phyloP scores from a whole-genome alignment of 495 filamentous ascomycete genomes.

The Penicillium riverlandense region DNA sequence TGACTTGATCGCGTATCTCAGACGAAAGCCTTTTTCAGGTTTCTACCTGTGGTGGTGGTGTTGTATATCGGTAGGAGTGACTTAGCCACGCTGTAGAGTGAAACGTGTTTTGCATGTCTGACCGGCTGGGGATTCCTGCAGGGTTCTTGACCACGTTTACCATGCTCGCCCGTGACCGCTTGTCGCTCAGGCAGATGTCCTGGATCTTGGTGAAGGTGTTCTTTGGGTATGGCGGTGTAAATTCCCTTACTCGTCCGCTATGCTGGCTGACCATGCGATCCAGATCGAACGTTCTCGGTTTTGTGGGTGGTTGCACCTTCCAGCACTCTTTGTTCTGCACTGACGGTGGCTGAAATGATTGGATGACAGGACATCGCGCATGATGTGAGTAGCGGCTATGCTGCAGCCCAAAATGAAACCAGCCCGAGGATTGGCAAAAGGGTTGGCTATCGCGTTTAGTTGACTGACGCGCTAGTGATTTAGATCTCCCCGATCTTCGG shows the following conservation, averaged over 20 bases:
- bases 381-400: constrained; percentile 37
- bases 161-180: constrained; percentile 72
- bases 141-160: constrained; percentile 92
- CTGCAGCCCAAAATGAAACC: constrained; percentile 25
- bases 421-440: constrained; percentile 26
- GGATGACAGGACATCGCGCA: constrained; percentile 43
- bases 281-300: constrained; percentile 71
- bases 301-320: constrained; percentile 48
- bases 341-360: constrained; percentile 42
- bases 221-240: constrained; percentile 51
- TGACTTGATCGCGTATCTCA: constrained; percentile 19
- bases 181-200: constrained; percentile 68
- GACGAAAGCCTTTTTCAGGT: constrained; percentile 89
- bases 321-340: constrained; percentile 11
- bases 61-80: constrained; percentile 57
- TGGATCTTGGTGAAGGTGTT: constrained; percentile 82
- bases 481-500: constrained; percentile 44
- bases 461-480: constrained; percentile 32
- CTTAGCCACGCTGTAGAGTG: constrained; percentile 4
- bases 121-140: constrained; percentile 24
- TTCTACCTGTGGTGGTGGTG: constrained; percentile 78
- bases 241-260: constrained; percentile 17
- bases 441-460: constrained; percentile 36
- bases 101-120: constrained; percentile 1
- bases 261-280: constrained; percentile 23